These are phyloP conservation scores for Eucalyptus shirleyi DNA, from an alignment of 345 rosid species.

Conservation along the genomic window DNA sequence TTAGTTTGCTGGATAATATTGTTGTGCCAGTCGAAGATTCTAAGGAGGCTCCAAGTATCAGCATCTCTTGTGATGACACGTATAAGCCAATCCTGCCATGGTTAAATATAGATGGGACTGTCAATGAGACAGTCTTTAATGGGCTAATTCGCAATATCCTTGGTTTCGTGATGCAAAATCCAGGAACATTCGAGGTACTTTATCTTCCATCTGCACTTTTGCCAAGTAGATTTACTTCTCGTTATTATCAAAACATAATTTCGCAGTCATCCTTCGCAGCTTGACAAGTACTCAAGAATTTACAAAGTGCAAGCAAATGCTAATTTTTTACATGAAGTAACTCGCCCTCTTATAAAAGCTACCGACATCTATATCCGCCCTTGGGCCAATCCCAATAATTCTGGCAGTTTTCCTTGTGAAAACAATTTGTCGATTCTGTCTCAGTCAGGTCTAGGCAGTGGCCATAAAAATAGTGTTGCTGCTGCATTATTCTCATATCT, in stretches of 20 bases:
- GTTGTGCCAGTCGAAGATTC: neutral
- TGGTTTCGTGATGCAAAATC: constrained; percentile 75
- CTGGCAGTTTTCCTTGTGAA: neutral
- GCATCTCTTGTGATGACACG: constrained; percentile 9
- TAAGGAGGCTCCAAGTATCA: neutral
- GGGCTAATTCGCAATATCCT: constrained; percentile 71
- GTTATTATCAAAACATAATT: neutral
- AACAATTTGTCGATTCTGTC: neutral
- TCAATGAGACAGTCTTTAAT: constrained; percentile 41
- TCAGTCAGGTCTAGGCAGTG: neutral
- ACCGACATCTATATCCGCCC: neutral
- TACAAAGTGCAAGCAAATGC: neutral
- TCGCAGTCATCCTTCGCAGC: neutral
- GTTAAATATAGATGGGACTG: constrained; percentile 75
- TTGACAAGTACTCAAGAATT: neutral
- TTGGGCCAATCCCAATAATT: neutral
- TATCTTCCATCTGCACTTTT: neutral
- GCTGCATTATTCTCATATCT: neutral
- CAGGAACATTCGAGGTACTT: constrained; percentile 68
- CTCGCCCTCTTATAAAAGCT: neutral
- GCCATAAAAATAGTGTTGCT: neutral
- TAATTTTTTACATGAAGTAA: neutral
- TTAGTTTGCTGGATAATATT: neutral
- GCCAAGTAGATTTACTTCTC: neutral
- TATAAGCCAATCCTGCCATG: constrained; percentile 54